phyloP scores from a whole-genome alignment of 768 basidiomycete genomes.

The Cyclocybe cylindracea region DNA sequence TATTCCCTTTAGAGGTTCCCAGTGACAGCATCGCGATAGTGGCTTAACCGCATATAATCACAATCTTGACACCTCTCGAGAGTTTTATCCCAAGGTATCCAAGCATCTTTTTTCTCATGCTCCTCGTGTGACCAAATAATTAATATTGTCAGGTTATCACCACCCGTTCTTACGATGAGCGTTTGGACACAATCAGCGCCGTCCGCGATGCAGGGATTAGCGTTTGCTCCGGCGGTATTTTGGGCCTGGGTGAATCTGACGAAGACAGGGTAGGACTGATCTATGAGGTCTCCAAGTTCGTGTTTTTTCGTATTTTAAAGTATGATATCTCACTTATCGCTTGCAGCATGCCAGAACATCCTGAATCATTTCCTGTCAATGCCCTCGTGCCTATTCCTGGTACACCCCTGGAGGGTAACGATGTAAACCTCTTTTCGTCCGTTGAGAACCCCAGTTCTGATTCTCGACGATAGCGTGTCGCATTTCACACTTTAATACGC shows the following conservation, averaged over 20 bases:
- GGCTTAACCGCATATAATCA: slow-evolving; percentile 98
- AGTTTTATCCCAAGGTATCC: slow-evolving; percentile 88
- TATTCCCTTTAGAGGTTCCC: background rate
- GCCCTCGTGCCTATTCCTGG: slow-evolving; percentile 95
- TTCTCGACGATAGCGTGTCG: slow-evolving; percentile 58
- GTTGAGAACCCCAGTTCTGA: slow-evolving; percentile 3
- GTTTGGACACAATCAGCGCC: slow-evolving; percentile 84
- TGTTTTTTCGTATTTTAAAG: slow-evolving; percentile 9
- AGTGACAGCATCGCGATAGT: slow-evolving; percentile 34
- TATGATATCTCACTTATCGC: slow-evolving; percentile 10
- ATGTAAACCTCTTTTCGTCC: slow-evolving; percentile 57
- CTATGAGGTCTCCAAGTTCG: slow-evolving; percentile 89
- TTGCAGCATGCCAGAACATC: slow-evolving; percentile 87
- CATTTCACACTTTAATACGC: slow-evolving; percentile 82
- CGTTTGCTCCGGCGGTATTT: slow-evolving; percentile 95
- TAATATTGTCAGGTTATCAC: slow-evolving; percentile 77
- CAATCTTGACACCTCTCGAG: slow-evolving; percentile 96
- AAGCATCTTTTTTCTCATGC: background rate
- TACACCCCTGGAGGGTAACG: slow-evolving; percentile 90
- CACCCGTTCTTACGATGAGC: slow-evolving; percentile 91
- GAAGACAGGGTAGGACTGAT: slow-evolving; percentile 91
- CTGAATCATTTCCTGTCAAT: slow-evolving; percentile 99
- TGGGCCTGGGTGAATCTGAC: slow-evolving; percentile 92
- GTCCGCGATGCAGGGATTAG: slow-evolving; percentile 96
- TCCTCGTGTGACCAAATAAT: background rate